Conservation (phyloP, 805 yeast genomes). For the Starmerella geochares region DNA sequence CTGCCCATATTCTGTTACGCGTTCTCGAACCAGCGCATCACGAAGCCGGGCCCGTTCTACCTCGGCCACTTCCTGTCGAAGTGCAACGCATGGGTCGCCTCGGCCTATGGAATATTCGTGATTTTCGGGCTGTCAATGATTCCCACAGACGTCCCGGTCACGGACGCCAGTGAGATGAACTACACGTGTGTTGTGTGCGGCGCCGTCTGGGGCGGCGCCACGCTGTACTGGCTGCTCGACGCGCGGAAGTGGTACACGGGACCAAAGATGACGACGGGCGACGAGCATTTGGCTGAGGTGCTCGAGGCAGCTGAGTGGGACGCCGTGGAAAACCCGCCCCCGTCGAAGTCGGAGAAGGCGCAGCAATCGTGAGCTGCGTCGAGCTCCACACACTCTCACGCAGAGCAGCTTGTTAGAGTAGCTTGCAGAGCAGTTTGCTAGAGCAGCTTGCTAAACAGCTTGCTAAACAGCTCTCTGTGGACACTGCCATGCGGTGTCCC, state of each 20-base stretch:
- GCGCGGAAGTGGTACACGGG: constrained; percentile 51
- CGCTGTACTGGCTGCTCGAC: constrained; percentile 42
- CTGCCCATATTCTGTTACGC: constrained; percentile 48
- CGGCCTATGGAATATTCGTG: constrained; percentile 42
- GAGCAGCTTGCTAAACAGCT: no score
- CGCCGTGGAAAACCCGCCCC: not conserved
- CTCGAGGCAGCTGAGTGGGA: constrained; percentile 19
- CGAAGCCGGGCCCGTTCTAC: constrained; percentile 58
- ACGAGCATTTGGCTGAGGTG: constrained; percentile 14
- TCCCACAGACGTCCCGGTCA: constrained; percentile 39
- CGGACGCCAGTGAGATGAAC: constrained; percentile 44
- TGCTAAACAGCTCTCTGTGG: no score
- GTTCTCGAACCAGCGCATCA: constrained; percentile 38
- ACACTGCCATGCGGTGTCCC: not conserved
- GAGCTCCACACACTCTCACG: no score
- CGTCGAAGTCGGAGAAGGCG: not conserved
- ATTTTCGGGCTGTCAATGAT: constrained; percentile 48
- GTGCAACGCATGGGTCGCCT: constrained; percentile 39
- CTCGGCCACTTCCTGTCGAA: constrained; percentile 44
- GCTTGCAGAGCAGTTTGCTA: no score
- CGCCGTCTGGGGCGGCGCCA: constrained; percentile 48
- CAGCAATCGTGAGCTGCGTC: no score
- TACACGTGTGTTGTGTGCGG: constrained; percentile 57
- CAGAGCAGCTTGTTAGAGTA: no score
- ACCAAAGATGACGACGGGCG: constrained; percentile 34